Evolutionary conservation across 129 eudicot species (phyloP).

Genomic region (Mikania micrantha): DNA sequence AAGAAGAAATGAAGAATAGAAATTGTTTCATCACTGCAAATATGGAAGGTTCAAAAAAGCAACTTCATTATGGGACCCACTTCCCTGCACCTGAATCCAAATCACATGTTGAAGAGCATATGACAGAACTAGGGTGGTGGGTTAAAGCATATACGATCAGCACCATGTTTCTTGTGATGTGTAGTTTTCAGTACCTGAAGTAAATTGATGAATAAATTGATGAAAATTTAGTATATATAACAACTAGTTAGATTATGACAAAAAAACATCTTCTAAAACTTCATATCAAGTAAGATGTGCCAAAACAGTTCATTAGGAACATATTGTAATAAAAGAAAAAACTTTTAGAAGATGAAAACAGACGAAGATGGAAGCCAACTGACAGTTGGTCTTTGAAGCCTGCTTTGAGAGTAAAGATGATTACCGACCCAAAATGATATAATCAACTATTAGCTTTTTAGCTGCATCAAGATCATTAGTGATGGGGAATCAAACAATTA

Average conservation of each 20-base stretch:
- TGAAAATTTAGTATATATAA: not conserved
- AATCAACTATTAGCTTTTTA: not conserved
- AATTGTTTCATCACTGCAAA: constrained; percentile 7
- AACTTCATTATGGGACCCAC: not conserved
- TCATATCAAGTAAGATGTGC: not conserved
- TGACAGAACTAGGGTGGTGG: constrained; percentile 85
- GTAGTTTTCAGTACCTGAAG: constrained; percentile 83
- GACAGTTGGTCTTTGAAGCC: not conserved
- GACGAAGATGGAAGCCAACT: not conserved
- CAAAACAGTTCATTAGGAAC: not conserved
- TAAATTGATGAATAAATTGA: constrained; percentile 1
- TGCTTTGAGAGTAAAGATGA: not conserved
- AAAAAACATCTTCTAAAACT: not conserved
- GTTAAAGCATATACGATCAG: constrained; percentile 93
- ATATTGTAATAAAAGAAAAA: not conserved
- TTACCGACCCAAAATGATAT: not conserved
- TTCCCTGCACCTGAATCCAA: constrained; percentile 62
- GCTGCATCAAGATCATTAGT: not conserved
- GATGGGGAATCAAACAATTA: too few species aligned
- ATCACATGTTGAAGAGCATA: constrained; percentile 77
- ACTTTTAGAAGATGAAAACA: not conserved
- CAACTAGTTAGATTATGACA: not conserved
- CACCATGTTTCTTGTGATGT: constrained; percentile 88
- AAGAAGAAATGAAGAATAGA: not conserved
- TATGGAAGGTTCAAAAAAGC: not conserved